Evolutionary conservation across 352 stramenopile species (phyloP).

Genomic region (Pythium insidiosum): DNA sequence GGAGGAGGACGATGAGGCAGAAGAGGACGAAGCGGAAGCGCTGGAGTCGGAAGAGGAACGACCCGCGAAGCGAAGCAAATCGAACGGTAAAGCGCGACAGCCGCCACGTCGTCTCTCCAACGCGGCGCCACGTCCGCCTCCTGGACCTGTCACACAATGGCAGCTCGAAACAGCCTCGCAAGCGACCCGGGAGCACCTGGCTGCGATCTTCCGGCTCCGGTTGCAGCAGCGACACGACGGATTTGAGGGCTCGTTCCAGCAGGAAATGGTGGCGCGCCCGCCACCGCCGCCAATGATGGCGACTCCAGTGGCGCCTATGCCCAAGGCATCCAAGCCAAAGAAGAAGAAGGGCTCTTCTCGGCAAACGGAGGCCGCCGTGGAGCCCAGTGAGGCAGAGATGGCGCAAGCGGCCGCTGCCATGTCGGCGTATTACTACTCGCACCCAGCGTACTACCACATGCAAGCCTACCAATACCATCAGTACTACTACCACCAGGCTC

Average conservation of each 20-base stretch:
- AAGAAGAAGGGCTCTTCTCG: conserved; percentile 12
- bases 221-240: conserved; percentile 34
- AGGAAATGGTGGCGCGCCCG: conserved; percentile 3
- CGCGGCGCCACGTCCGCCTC: too few relatives aligned
- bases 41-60: conserved; percentile 7
- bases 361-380: neutral
- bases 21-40: conserved; percentile 5
- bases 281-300: too few relatives aligned
- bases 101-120: too few relatives aligned
- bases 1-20: conserved; percentile 8
- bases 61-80: neutral
- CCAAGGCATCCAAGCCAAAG: too few relatives aligned
- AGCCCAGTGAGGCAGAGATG: neutral
- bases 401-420: conserved; percentile 6
- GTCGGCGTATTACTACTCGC: conserved; percentile 13
- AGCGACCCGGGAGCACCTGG: conserved; percentile 38
- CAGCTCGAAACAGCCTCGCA: conserved; percentile 10
- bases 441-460: conserved; percentile 34
- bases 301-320: too few relatives aligned
- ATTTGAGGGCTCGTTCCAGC: conserved; percentile 11
- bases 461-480: conserved; percentile 39
- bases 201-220: conserved; percentile 51
- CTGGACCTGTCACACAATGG: conserved; percentile 8
- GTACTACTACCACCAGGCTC: conserved; percentile 59
- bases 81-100: conserved; percentile 6